Conservation (phyloP, 1,139 yeast species). For the Sugiyamaella neomexicana region DNA sequence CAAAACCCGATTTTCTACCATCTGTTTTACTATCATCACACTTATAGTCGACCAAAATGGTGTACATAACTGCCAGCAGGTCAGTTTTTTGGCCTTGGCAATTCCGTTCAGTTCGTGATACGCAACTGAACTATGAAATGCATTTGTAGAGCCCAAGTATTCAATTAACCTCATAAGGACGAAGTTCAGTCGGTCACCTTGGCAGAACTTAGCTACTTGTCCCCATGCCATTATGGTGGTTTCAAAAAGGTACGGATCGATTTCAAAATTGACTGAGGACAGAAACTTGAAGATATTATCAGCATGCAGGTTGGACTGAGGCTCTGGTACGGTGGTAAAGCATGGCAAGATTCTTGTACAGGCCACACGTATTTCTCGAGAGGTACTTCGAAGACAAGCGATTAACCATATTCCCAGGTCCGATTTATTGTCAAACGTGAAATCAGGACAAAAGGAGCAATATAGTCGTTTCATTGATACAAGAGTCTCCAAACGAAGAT, state of each 20-base stretch:
- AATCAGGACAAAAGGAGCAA: conserved; percentile 26
- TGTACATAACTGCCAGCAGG: conserved; percentile 60
- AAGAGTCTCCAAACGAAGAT: conserved; percentile 27
- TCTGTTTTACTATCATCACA: conserved; percentile 57
- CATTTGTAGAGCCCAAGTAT: conserved; percentile 58
- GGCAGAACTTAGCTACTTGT: conserved; percentile 56
- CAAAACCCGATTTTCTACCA: conserved; percentile 52
- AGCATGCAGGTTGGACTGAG: conserved; percentile 17
- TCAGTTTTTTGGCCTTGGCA: conserved; percentile 41
- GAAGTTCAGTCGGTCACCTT: conserved; percentile 64
- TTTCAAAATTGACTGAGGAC: conserved; percentile 23
- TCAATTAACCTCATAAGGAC: conserved; percentile 60
- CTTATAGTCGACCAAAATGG: conserved; percentile 81
- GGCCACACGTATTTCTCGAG: conserved; percentile 33
- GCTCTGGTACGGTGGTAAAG: conserved; percentile 21
- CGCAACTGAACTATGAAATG: conserved; percentile 64
- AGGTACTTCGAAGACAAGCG: conserved; percentile 32
- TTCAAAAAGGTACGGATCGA: conserved; percentile 54
- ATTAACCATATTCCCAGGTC: conserved; percentile 35
- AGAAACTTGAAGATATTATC: conserved; percentile 26
- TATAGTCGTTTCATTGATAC: conserved; percentile 25
- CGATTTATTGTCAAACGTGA: conserved; percentile 23
- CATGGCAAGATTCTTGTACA: conserved; percentile 32
- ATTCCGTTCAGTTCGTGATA: conserved; percentile 56
- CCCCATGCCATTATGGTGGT: conserved; percentile 62